phyloP scores from a whole-genome alignment of 2,329 filamentous ascomycete genomes.

The Fusarium anthophilum region DNA sequence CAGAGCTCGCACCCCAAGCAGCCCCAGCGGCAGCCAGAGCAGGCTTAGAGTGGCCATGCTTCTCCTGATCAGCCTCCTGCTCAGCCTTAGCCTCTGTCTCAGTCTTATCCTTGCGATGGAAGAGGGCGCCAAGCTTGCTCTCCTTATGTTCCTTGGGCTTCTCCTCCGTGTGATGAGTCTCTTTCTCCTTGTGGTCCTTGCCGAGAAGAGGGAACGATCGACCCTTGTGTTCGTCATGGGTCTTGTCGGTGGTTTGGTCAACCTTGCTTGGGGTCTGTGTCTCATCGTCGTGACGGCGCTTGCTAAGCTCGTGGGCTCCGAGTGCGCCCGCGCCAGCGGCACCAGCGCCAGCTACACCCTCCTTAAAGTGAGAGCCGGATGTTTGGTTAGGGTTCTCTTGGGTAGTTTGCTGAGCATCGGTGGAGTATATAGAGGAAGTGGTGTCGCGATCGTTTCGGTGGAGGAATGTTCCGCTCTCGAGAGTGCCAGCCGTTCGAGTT shows the following conservation, averaged over 20 bases:
- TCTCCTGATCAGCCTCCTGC: neutral
- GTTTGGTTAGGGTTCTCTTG: neutral
- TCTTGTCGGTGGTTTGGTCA: neutral
- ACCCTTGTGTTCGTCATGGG: conserved; percentile 15
- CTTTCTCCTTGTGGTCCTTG: conserved; percentile 10
- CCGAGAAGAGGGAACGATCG: conserved; percentile 26
- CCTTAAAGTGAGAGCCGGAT: conserved; percentile 8
- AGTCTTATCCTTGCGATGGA: conserved; percentile 23
- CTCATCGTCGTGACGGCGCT: neutral
- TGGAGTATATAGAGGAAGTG: neutral
- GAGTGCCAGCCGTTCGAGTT: neutral
- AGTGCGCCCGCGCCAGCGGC: neutral
- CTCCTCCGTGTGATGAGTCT: conserved; percentile 7
- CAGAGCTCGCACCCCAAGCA: conserved; percentile 12
- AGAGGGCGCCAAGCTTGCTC: conserved; percentile 11
- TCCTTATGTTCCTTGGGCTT: conserved; percentile 15
- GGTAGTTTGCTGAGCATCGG: neutral
- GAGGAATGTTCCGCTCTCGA: conserved; percentile 2
- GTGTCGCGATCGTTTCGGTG: neutral
- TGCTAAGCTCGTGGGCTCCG: conserved; percentile 13
- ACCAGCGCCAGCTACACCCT: conserved; percentile 4
- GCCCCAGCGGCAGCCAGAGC: conserved; percentile 28
- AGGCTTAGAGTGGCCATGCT: conserved; percentile 16
- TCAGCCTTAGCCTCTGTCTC: neutral
- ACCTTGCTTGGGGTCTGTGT: neutral